Conservation (phyloP, 208 protist species). For the Leishmania turanica region DNA sequence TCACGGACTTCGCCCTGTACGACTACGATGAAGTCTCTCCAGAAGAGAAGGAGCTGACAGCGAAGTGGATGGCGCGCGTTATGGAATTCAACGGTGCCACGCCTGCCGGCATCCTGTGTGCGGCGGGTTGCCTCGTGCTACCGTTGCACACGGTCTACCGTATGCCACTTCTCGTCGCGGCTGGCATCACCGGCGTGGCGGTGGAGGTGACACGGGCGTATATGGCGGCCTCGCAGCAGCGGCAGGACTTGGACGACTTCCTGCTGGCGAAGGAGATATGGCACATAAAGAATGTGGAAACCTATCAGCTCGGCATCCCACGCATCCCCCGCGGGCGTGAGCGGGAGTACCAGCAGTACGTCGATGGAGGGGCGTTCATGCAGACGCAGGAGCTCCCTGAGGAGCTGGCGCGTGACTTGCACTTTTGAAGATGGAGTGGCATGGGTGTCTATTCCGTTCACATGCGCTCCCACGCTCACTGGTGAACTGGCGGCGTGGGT, state of each 20-base stretch:
- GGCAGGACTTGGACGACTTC: constrained; percentile 89
- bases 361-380: constrained; percentile 38
- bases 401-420: constrained; percentile 51
- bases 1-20: constrained; percentile 85
- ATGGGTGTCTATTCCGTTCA: background rate
- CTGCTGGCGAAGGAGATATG: constrained; percentile 89
- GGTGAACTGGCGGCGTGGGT: background rate
- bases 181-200: constrained; percentile 65
- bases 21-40: constrained; percentile 87
- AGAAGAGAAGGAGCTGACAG: constrained; percentile 85
- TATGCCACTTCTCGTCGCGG: constrained; percentile 75
- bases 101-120: constrained; percentile 70
- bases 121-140: constrained; percentile 69
- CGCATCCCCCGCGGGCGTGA: constrained; percentile 80
- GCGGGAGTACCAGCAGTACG: constrained; percentile 68
- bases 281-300: constrained; percentile 93
- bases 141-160: constrained; percentile 79
- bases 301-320: constrained; percentile 82
- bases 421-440: constrained; percentile 3
- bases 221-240: constrained; percentile 74
- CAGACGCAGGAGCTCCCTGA: constrained; percentile 48
- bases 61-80: constrained; percentile 82
- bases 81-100: constrained; percentile 85
- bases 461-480: background rate
- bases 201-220: constrained; percentile 79